These are phyloP conservation scores for Oligophagozyma castellii DNA, from an alignment of 1,139 yeast genomes.

Conservation along the genomic window DNA sequence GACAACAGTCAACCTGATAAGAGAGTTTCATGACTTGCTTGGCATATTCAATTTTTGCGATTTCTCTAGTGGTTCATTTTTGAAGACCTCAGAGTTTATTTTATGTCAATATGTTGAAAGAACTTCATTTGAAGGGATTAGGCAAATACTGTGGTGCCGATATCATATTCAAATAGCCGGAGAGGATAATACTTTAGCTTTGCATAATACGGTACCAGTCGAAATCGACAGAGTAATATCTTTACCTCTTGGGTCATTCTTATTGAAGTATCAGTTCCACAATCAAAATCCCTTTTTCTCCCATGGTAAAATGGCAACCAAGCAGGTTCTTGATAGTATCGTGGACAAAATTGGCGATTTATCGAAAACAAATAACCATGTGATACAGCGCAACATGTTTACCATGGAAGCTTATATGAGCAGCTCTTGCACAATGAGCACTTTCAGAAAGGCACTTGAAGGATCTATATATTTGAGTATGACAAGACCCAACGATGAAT, in stretches of 20 bases:
- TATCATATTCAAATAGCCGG: constrained; percentile 53
- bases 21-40: constrained; percentile 55
- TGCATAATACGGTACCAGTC: constrained; percentile 45
- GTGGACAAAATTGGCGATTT: constrained; percentile 67
- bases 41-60: constrained; percentile 64
- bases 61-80: constrained; percentile 45
- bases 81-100: constrained; percentile 44
- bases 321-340: constrained; percentile 56
- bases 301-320: constrained; percentile 49
- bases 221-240: constrained; percentile 39
- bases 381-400: constrained; percentile 29
- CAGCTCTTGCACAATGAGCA: constrained; percentile 34
- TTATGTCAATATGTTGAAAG: constrained; percentile 33
- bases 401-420: constrained; percentile 40
- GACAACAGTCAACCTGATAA: constrained; percentile 26
- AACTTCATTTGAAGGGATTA: constrained; percentile 40
- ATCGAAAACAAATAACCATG: constrained; percentile 29
- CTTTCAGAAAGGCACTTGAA: constrained; percentile 42
- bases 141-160: constrained; percentile 68
- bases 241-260: constrained; percentile 40
- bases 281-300: constrained; percentile 45
- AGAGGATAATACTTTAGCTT: constrained; percentile 46
- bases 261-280: constrained; percentile 48
- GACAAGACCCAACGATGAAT: constrained; percentile 24
- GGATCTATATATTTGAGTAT: constrained; percentile 39